Conservation (phyloP, 306 rosid genomes). For the Lagenaria siceraria region DNA sequence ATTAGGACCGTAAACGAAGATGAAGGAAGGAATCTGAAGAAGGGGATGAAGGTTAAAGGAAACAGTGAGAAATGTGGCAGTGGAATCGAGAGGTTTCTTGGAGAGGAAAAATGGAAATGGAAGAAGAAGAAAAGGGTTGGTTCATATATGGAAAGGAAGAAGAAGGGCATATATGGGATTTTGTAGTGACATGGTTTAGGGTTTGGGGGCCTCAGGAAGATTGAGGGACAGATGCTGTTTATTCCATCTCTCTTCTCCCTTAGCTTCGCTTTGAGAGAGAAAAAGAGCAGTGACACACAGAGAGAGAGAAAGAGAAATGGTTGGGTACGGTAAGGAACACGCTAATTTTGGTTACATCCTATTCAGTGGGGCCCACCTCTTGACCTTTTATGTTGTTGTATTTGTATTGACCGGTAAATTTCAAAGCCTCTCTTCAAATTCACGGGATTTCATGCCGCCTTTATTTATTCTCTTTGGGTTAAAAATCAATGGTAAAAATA, state of each 20-base stretch:
- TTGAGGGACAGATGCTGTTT: conserved; percentile 1
- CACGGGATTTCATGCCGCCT: neutral
- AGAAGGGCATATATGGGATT: neutral
- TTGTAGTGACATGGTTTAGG: neutral
- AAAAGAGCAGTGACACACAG: neutral
- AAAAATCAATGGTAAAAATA: too few species aligned
- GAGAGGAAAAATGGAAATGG: neutral
- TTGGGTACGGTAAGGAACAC: neutral
- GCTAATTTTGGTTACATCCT: neutral
- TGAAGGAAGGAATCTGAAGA: conserved; percentile 11
- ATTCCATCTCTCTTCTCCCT: neutral
- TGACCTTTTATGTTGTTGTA: neutral
- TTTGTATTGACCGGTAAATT: neutral
- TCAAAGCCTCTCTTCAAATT: neutral
- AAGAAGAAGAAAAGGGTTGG: neutral
- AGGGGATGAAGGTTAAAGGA: neutral
- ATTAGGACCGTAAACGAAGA: conserved; percentile 5
- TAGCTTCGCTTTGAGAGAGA: neutral
- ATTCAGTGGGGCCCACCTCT: neutral
- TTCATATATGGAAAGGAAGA: neutral
- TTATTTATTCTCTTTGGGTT: neutral
- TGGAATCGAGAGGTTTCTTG: neutral
- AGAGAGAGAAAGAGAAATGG: neutral
- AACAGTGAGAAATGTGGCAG: neutral
- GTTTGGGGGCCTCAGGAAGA: neutral